These are phyloP conservation scores for Cinnamomum chago DNA, from an alignment of 164 flowering plant species.

Conservation along the genomic window DNA sequence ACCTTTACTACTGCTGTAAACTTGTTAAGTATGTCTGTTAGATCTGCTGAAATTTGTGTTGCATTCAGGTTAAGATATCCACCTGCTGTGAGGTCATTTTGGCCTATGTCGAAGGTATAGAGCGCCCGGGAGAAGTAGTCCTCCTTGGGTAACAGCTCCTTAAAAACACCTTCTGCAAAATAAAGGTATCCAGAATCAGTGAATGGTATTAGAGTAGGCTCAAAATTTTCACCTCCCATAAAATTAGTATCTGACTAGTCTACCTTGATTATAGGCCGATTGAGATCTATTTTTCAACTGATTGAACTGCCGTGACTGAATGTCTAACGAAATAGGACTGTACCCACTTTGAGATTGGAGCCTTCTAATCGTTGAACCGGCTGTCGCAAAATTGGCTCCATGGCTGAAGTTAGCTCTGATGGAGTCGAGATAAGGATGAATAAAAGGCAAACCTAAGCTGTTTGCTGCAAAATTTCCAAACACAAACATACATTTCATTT, in stretches of 20 bases:
- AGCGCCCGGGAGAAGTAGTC: constrained; percentile 42
- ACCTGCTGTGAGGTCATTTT: constrained; percentile 46
- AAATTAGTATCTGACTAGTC: neutral
- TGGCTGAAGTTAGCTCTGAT: constrained; percentile 55
- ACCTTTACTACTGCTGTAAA: constrained; percentile 18
- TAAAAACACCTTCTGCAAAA: constrained; percentile 31
- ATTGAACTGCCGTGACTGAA: constrained; percentile 37
- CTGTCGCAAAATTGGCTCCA: constrained; percentile 52
- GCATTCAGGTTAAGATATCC: constrained; percentile 31
- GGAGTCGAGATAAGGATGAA: constrained; percentile 46
- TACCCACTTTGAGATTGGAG: constrained; percentile 38
- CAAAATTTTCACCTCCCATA: neutral
- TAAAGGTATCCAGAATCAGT: neutral
- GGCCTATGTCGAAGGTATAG: constrained; percentile 62
- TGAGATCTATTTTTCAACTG: constrained; percentile 35
- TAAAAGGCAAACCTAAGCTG: constrained; percentile 37
- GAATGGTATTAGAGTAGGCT: neutral
- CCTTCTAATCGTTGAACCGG: constrained; percentile 38
- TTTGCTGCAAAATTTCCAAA: constrained; percentile 29
- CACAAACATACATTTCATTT: neutral
- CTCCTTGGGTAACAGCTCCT: constrained; percentile 21
- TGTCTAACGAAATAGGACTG: constrained; percentile 51
- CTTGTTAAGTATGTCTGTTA: constrained; percentile 40
- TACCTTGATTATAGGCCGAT: neutral
- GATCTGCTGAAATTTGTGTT: constrained; percentile 30